Conservation (phyloP, 2,329 filamentous ascomycete species). For the Colletotrichum sp. region DNA sequence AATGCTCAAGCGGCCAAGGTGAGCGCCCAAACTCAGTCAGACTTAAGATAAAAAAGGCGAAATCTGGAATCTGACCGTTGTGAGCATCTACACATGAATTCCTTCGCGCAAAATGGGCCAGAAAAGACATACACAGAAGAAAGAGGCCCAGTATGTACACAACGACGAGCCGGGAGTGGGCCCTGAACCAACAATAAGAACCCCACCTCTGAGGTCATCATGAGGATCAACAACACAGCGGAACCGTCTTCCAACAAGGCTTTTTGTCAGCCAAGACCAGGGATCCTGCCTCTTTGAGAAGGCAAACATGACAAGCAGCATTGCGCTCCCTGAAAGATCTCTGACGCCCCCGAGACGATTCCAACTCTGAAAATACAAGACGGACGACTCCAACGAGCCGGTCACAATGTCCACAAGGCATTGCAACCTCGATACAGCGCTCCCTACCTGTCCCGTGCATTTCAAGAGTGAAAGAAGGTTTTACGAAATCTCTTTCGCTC, state of each 20-base stretch:
- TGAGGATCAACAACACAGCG: not conserved
- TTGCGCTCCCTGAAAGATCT: not conserved
- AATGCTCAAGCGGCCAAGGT: not conserved
- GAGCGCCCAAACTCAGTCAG: not conserved
- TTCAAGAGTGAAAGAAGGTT: accelerated
- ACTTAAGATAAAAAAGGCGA: accelerated
- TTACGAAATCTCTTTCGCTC: no score
- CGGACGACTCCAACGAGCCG: not conserved
- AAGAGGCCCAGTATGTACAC: no score
- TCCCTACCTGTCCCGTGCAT: not conserved
- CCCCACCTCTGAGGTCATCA: not conserved
- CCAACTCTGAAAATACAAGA: not conserved
- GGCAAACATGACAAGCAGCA: not conserved
- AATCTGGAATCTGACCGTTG: no score
- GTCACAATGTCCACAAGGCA: not conserved
- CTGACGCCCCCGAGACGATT: not conserved
- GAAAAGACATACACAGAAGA: no score
- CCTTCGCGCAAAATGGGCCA: accelerated
- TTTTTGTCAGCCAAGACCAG: not conserved
- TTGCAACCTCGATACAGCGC: not conserved
- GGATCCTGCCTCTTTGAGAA: not conserved
- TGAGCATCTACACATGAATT: no score
- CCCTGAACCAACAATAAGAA: not conserved
- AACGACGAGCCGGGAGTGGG: not conserved
- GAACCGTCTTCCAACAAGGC: not conserved